These are phyloP conservation scores for Ophiocordyceps robertsii DNA, from an alignment of 2,329 filamentous ascomycete genomes.

Conservation along the genomic window DNA sequence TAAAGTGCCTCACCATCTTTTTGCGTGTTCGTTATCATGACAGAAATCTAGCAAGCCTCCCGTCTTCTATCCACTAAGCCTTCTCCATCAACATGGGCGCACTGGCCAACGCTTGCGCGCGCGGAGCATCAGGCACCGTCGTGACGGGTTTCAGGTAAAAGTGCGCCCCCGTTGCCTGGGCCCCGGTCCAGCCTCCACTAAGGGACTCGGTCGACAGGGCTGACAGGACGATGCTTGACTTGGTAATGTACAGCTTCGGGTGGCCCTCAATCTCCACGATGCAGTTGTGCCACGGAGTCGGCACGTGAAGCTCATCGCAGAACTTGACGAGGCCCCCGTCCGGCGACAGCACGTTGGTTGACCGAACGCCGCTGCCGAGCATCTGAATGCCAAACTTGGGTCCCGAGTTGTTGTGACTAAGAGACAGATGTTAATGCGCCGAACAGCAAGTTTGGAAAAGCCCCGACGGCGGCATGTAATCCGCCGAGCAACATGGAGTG, in stretches of 20 bases:
- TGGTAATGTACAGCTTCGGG: constrained; percentile 8
- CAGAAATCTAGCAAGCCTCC: too few relatives aligned
- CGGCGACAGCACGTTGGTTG: constrained; percentile 18
- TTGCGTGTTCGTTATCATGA: too few relatives aligned
- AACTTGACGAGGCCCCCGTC: constrained; percentile 6
- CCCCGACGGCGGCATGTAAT: not conserved
- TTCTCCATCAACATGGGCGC: too few relatives aligned
- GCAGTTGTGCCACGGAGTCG: constrained; percentile 30
- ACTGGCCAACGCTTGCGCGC: too few relatives aligned
- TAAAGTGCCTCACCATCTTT: too few relatives aligned
- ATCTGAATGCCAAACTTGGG: constrained; percentile 28
- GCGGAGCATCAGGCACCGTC: too few relatives aligned
- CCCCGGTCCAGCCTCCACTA: not conserved
- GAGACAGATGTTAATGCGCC: not conserved
- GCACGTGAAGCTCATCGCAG: constrained; percentile 17
- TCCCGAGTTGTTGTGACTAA: constrained; percentile 21
- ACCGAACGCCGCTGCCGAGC: constrained; percentile 17
- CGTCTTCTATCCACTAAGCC: too few relatives aligned
- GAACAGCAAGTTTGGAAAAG: too few relatives aligned
- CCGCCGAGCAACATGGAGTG: not conserved
- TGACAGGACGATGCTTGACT: constrained; percentile 6
- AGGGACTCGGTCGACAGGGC: constrained; percentile 4
- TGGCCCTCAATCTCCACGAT: constrained; percentile 15
- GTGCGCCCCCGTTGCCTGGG: too few relatives aligned
- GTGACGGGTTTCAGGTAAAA: too few relatives aligned